A percentile compares a stretch with the other conserved stretches of the same genome.
Evolutionary conservation across 164 flowering plant genomes (phyloP).

Genomic region (grape (Vitis vinifera)): ASM3070453v1 NC_081822.1:19106501-19107000

Average conservation of each 20-base stretch:
- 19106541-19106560: slow-evolving; percentile 33
- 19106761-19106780: slow-evolving; percentile 40
- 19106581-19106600: slow-evolving; percentile 74
- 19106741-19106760: slow-evolving; percentile 39
- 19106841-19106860: slow-evolving; percentile 25
- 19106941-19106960: slow-evolving; percentile 47
- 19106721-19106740: slow-evolving; percentile 42
- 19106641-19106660: too few species aligned
- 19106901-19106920: slow-evolving; percentile 48
- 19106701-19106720: slow-evolving; percentile 42
- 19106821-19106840: slow-evolving; percentile 21
- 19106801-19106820: slow-evolving; percentile 42
- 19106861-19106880: slow-evolving; percentile 44
- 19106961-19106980: slow-evolving; percentile 46
- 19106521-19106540: slow-evolving; percentile 56
- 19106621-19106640: slow-evolving; percentile 35
- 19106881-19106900: slow-evolving; percentile 52
- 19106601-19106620: slow-evolving; percentile 41
- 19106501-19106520: slow-evolving; percentile 34
- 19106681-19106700: slow-evolving; percentile 42
- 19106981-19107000: slow-evolving; percentile 43
- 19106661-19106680: slow-evolving; percentile 24
- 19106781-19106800: slow-evolving; percentile 40
- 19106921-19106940: slow-evolving; percentile 43
- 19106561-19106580: slow-evolving; percentile 73